phyloP scores from a whole-genome alignment of 2,329 filamentous ascomycete genomes.

The Aspergillus fischeri region DNA sequence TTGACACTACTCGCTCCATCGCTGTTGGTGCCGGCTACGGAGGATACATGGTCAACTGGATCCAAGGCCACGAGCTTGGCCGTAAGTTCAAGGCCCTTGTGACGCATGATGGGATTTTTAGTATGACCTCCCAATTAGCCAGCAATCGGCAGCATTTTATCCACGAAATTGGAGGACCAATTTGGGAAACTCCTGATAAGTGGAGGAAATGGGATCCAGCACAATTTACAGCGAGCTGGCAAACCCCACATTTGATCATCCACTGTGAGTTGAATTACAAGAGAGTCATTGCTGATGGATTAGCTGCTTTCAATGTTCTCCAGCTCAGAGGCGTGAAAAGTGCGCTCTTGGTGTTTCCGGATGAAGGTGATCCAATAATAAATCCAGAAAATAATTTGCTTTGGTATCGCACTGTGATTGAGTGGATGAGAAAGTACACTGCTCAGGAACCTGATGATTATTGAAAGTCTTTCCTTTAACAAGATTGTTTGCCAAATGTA shows the following conservation, averaged over 20 bases:
- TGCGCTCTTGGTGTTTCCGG: not conserved
- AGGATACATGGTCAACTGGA: slow-evolving; percentile 2
- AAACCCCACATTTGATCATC: not conserved
- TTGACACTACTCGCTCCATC: not conserved
- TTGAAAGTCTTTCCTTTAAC: too few species aligned
- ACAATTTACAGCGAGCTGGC: not conserved
- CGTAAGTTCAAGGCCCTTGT: not conserved
- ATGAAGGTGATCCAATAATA: not conserved
- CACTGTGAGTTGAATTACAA: not conserved
- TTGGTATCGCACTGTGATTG: slow-evolving; percentile 1
- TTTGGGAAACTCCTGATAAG: not conserved
- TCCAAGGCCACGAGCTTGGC: not conserved
- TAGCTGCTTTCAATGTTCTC: not conserved
- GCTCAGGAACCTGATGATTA: too few species aligned
- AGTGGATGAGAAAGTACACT: slow-evolving; percentile 1
- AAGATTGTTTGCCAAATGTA: too few species aligned
- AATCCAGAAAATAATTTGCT: not conserved
- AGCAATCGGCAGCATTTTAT: not conserved
- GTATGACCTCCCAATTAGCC: not conserved
- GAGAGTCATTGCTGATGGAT: not conserved
- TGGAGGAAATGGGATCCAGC: slow-evolving; percentile 1
- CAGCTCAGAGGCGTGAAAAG: not conserved
- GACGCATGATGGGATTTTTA: not conserved
- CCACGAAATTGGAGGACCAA: too few species aligned
- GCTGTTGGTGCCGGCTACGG: not conserved